These are phyloP conservation scores for Hypoxylon rubiginosum DNA, from an alignment of 2,329 filamentous ascomycete species.

Conservation along the genomic window DNA sequence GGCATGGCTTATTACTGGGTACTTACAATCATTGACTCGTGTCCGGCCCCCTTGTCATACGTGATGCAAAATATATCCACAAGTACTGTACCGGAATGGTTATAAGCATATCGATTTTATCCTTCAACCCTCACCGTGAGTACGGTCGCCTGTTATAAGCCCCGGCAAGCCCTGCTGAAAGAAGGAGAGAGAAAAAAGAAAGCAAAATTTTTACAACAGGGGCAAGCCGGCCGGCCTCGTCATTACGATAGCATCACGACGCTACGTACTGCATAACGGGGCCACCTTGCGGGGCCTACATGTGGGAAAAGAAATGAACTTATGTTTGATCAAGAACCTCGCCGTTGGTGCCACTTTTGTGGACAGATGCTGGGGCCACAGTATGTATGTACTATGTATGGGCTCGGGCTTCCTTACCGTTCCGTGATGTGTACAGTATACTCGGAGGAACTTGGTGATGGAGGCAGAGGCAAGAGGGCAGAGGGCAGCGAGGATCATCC, in stretches of 20 bases:
- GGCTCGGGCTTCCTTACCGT: conserved; percentile 29
- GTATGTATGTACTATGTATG: no score
- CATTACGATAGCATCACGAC: conserved; percentile 41
- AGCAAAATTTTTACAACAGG: conserved; percentile 30
- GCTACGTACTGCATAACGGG: conserved; percentile 33
- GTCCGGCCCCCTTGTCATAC: conserved; percentile 38
- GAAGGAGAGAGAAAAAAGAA: conserved; percentile 2
- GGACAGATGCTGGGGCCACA: conserved; percentile 39
- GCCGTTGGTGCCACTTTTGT: conserved; percentile 36
- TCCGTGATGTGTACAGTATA: conserved; percentile 18
- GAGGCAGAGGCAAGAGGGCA: not conserved
- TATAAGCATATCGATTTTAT: conserved; percentile 30
- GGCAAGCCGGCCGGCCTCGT: conserved; percentile 31
- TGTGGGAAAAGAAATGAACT: conserved; percentile 29
- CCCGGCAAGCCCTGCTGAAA: conserved; percentile 4
- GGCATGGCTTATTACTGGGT: conserved; percentile 27
- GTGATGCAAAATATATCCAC: conserved; percentile 36
- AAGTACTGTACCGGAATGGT: conserved; percentile 21
- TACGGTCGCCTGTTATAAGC: conserved; percentile 30
- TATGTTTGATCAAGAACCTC: conserved; percentile 31
- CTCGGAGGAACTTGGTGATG: conserved; percentile 28
- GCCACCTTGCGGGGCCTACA: conserved; percentile 29
- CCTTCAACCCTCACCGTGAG: conserved; percentile 15
- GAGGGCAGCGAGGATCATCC: conserved; percentile 33
- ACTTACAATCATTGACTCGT: conserved; percentile 38